Evolutionary conservation across 148 eudicot genomes (phyloP).

Genomic region (Vaccinium myrtillus): DNA sequence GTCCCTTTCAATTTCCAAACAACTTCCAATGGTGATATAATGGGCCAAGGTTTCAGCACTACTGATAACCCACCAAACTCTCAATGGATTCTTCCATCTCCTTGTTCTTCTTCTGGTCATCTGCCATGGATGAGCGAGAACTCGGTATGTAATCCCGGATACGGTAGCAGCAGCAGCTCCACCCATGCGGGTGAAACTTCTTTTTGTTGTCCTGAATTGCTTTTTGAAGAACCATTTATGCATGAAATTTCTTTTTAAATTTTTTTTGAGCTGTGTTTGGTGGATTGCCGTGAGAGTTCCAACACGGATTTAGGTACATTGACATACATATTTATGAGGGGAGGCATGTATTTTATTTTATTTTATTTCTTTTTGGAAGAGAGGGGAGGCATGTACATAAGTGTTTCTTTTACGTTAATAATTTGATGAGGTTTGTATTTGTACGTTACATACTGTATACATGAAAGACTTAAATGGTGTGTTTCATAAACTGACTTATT

Average conservation of each 20-base stretch:
- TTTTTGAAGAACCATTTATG: constrained; percentile 63
- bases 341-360: background rate
- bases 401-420: background rate
- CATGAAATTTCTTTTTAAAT: constrained; percentile 44
- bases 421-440: background rate
- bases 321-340: background rate
- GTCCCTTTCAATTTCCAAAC: background rate
- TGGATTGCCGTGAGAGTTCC: background rate
- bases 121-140: constrained; percentile 30
- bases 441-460: background rate
- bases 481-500: too few species aligned
- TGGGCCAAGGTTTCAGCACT: constrained; percentile 1
- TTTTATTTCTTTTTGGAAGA: too few species aligned
- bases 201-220: constrained; percentile 61
- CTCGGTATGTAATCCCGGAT: background rate
- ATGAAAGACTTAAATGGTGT: too few species aligned
- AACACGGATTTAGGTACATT: background rate
- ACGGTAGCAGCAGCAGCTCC: constrained; percentile 12
- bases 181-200: constrained; percentile 29
- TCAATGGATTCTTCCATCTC: constrained; percentile 30
- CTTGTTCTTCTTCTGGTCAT: constrained; percentile 38
- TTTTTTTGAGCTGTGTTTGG: background rate
- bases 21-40: background rate
- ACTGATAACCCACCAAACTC: constrained; percentile 23
- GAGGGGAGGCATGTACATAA: background rate